Percentiles rank a stretch among this genome's conserved stretches.
phyloP scores from a whole-genome alignment of 78 protist genomes.

The Mantamonas sphyraenae region DNA sequence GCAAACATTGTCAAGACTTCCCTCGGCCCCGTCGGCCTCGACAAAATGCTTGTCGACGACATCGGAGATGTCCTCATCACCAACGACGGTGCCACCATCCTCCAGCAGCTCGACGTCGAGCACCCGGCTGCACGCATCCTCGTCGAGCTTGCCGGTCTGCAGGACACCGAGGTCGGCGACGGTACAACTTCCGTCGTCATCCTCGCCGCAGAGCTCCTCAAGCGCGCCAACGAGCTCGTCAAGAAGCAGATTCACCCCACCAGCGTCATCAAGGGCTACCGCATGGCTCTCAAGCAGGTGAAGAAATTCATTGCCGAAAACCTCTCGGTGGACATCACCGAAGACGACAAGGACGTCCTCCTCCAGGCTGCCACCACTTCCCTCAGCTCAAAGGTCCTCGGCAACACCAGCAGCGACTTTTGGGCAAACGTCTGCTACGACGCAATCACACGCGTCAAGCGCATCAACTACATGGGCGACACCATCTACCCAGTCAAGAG shows the following conservation, averaged over 20 bases:
- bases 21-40: constrained; percentile 98
- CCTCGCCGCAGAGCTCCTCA: constrained; percentile 94
- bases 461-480: constrained; percentile 58
- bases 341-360: constrained; percentile 78
- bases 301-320: constrained; percentile 68
- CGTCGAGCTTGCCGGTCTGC: constrained; percentile 84
- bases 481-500: constrained; percentile 82
- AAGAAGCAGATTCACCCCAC: constrained; percentile 93
- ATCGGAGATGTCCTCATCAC: constrained; percentile 90
- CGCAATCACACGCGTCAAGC: constrained; percentile 81
- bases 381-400: constrained; percentile 92
- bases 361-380: constrained; percentile 92
- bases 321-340: constrained; percentile 32
- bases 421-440: constrained; percentile 89
- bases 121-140: constrained; percentile 95
- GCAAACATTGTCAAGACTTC: constrained; percentile 95
- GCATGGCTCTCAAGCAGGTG: constrained; percentile 86
- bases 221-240: constrained; percentile 85
- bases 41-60: constrained; percentile 98
- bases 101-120: constrained; percentile 84
- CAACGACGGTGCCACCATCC: constrained; percentile 96
- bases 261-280: constrained; percentile 91
- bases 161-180: constrained; percentile 91
- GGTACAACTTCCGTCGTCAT: constrained; percentile 99
- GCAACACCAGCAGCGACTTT: constrained; percentile 72